Evolutionary conservation across 1,284 basidiomycete genomes (phyloP).

Genomic region (Puccinia hordei): DNA sequence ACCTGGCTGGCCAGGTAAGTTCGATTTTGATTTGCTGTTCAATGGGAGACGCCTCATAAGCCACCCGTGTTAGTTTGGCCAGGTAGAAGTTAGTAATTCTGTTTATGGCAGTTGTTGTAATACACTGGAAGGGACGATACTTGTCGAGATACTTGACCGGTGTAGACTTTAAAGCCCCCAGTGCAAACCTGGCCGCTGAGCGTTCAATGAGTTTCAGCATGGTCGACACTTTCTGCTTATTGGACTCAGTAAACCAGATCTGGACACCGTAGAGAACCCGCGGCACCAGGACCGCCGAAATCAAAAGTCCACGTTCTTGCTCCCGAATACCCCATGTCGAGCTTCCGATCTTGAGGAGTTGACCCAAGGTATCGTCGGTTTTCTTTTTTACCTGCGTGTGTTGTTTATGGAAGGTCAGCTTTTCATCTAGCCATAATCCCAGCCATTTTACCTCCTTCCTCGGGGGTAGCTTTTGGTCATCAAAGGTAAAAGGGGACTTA

Average conservation of each 20-base stretch:
- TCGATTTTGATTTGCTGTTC: too few species aligned
- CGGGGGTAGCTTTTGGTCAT: neutral
- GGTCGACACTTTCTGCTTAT: neutral
- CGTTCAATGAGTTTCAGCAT: too few species aligned
- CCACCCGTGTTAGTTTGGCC: too few species aligned
- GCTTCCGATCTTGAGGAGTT: neutral
- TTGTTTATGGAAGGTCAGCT: neutral
- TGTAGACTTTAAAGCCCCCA: too few species aligned
- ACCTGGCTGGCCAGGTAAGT: too few species aligned
- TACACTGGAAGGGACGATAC: neutral
- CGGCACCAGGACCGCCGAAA: neutral
- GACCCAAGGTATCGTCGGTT: neutral
- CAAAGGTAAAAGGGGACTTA: neutral
- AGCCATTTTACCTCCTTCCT: neutral
- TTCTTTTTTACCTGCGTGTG: neutral
- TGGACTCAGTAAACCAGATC: neutral
- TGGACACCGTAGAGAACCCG: slow-evolving; percentile 12
- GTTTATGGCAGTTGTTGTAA: too few species aligned
- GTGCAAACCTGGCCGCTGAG: too few species aligned
- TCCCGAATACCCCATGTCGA: neutral
- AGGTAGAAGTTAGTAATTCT: too few species aligned
- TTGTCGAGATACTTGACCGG: too few species aligned
- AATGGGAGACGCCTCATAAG: too few species aligned
- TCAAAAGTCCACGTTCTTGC: neutral
- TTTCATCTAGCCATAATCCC: neutral